Base-by-base conservation (phyloP, 371 early-diverging fungal genomes). In the Mortierella sp. region DNA sequence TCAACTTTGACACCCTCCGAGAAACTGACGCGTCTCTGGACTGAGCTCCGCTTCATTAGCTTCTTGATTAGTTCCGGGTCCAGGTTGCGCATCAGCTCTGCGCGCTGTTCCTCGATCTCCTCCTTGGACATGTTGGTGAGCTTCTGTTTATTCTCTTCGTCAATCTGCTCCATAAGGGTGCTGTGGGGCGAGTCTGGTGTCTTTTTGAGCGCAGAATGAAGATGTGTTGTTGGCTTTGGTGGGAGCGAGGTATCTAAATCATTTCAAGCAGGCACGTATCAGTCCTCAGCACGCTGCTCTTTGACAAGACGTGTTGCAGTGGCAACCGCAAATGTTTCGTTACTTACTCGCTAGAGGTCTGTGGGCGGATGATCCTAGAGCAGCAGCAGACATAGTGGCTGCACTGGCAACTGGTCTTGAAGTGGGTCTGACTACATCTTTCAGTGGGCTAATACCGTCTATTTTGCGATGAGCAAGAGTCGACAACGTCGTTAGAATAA, bases 21-120 rank as follows among this genome's bases (percentile, higher is more conserved):
- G 47, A 73, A 57, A 51, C 69, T 60, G 44, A 69, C 64, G 30
- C 79, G 30, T 27, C 65, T 53, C 28, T 60, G 47, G 24, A 48
- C 50, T 1, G 34, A 61, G 31, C 43, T 75, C 21, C 60, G 60
- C 43, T 79, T 83, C 52, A 71, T 72, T 5, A 86, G 61, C 26
- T 82, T 79, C 37, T 83, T 81, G 50, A 88, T 70, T 2, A 87
- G 79, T 34, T 79, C 85, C 7, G 87, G 84, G 62, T 86, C 85
- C n/a, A 91, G 62, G 6, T 83, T 83, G 0, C 63, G 72, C 70
- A 85, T 59, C 19, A 92, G 84, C 57, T 90, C 89, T 32, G 81
- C 75, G 9, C 83, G 82, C 15, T 89, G 87, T 34, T 84, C 82
- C 30, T 83, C 80, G 34, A 93, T 84, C 59, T 93, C 89, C 39